These are phyloP conservation scores for Phlegmacium glaucopus DNA, from an alignment of 768 basidiomycete species.

Conservation along the genomic window DNA sequence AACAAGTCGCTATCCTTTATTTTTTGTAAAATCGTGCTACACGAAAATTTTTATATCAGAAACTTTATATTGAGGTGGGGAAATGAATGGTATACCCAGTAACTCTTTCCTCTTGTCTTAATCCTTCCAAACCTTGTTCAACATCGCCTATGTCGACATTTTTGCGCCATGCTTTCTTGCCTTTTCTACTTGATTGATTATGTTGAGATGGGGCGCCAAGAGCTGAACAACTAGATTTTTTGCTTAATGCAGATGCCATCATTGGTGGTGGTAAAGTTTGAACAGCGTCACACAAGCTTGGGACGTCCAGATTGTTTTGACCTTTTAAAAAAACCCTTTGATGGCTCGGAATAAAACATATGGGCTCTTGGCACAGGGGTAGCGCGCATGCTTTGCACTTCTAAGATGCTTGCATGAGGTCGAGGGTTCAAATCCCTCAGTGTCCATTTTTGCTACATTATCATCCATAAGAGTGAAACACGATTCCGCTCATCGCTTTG, in stretches of 20 bases:
- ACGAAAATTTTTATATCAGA: neutral
- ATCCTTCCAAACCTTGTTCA: conserved; percentile 69
- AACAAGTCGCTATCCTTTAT: conserved; percentile 75
- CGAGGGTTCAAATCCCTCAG: conserved; percentile 57
- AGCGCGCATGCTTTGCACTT: conserved; percentile 59
- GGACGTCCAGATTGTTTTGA: too few species aligned
- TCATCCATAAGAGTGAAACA: too few species aligned
- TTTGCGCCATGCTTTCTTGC: conserved; percentile 93
- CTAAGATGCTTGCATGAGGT: conserved; percentile 44
- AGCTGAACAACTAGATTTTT: conserved; percentile 23
- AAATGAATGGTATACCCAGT: conserved; percentile 67
- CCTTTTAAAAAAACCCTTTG: too few species aligned
- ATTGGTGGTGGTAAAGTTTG: neutral
- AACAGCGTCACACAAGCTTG: neutral
- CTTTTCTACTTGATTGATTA: conserved; percentile 76
- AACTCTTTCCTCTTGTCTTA: conserved; percentile 78
- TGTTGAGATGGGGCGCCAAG: conserved; percentile 59
- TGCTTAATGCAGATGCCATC: conserved; percentile 8
- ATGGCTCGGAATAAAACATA: neutral
- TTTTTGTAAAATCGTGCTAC: conserved; percentile 60
- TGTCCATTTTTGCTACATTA: conserved; percentile 35
- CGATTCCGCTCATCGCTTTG: too few species aligned
- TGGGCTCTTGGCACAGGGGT: conserved; percentile 59
- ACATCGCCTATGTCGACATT: conserved; percentile 84
- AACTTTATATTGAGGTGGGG: too few species aligned